Evolutionary conservation across 371 early-diverging fungal species (phyloP).

Genomic region (Haplosporangium sp.): DNA sequence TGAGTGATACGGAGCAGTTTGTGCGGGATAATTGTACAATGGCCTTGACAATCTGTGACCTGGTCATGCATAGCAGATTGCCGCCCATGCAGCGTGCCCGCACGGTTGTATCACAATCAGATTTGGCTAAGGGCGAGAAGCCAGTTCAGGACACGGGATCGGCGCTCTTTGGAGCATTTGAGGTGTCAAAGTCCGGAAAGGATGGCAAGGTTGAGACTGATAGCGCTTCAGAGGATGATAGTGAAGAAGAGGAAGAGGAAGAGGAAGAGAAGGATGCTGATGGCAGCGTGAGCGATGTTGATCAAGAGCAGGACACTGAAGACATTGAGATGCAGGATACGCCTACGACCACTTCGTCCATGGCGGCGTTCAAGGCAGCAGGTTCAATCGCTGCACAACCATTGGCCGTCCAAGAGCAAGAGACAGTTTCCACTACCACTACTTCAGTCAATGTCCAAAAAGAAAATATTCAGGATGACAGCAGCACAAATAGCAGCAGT

Average conservation of each 20-base stretch:
- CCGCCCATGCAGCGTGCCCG: constrained; percentile 68
- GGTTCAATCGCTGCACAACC: neutral
- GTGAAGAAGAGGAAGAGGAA: constrained; percentile 13
- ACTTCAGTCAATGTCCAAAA: neutral
- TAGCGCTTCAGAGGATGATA: neutral
- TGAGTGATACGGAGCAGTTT: constrained; percentile 43
- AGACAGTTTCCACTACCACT: neutral
- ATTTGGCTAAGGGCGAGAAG: constrained; percentile 29
- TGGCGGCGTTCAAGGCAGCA: constrained; percentile 28
- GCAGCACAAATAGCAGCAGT: neutral
- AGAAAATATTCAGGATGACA: neutral
- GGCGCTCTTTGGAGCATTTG: constrained; percentile 49
- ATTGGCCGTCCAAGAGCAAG: neutral
- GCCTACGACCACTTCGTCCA: constrained; percentile 7
- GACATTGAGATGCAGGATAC: constrained; percentile 22
- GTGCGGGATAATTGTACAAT: constrained; percentile 60
- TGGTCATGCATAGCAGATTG: constrained; percentile 67
- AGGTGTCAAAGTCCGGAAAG: constrained; percentile 5
- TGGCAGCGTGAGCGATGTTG: constrained; percentile 7
- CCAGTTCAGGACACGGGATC: constrained; percentile 39
- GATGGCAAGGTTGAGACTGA: constrained; percentile 14
- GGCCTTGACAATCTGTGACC: constrained; percentile 66
- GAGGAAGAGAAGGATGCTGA: constrained; percentile 14
- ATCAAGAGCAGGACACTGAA: constrained; percentile 11
- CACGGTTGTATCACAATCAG: constrained; percentile 26